These are phyloP conservation scores for Casaregolazyma lundiana DNA, from an alignment of 1,139 yeast genomes.

Conservation along the genomic window DNA sequence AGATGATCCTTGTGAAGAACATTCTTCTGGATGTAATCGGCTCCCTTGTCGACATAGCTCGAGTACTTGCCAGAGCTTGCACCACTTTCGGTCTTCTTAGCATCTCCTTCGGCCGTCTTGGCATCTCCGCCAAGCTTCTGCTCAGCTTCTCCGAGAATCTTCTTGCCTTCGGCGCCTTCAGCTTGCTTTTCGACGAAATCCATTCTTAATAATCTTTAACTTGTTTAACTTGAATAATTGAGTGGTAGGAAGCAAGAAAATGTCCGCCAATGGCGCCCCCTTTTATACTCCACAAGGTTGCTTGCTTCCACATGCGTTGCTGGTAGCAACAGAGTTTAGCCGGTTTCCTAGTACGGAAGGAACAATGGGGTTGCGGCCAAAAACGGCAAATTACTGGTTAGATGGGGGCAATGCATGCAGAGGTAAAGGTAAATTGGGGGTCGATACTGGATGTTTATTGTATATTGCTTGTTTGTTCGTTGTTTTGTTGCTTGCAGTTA, in stretches of 20 bases:
- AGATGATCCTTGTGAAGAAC: slow-evolving; percentile 22
- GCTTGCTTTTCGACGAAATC: not conserved
- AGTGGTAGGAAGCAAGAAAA: not conserved
- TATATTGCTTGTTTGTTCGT: too few relatives aligned
- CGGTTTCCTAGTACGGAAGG: not conserved
- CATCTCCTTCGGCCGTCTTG: slow-evolving; percentile 5
- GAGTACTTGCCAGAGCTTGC: slow-evolving; percentile 27
- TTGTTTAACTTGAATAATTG: not conserved
- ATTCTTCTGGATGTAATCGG: slow-evolving; percentile 25
- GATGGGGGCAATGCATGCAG: too few relatives aligned
- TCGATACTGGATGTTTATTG: too few relatives aligned
- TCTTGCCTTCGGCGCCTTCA: slow-evolving; percentile 3
- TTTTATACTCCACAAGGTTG: not conserved
- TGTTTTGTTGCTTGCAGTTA: too few relatives aligned
- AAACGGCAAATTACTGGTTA: not conserved
- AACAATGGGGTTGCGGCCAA: not conserved
- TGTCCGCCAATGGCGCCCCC: not conserved
- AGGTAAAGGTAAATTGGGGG: too few relatives aligned
- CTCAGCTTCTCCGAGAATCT: slow-evolving; percentile 10
- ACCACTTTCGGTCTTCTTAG: not conserved
- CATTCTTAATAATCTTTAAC: not conserved
- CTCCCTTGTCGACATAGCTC: slow-evolving; percentile 27
- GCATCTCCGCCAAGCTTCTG: slow-evolving; percentile 12
- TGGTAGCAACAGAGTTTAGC: not conserved
- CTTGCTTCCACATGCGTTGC: not conserved